These are phyloP conservation scores for Pyricularia sp. DNA, from an alignment of 2,329 filamentous ascomycete genomes.

Conservation along the genomic window DNA sequence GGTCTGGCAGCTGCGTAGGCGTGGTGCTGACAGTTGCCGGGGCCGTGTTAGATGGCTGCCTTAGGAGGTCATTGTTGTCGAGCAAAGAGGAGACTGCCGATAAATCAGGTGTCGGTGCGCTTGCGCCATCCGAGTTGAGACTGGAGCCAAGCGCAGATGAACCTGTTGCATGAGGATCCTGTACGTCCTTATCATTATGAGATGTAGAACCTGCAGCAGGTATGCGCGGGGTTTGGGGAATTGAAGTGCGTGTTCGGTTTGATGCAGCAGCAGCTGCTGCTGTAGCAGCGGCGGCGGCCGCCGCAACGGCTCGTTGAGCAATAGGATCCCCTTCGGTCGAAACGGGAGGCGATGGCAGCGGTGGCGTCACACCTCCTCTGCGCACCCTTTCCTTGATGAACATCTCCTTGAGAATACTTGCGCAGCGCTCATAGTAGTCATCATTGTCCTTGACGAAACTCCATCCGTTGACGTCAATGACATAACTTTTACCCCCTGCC, in stretches of 20 bases:
- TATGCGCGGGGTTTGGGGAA: neutral
- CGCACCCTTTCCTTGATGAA: conserved; percentile 73
- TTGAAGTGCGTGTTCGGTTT: neutral
- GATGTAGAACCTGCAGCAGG: neutral
- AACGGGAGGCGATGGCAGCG: conserved; percentile 36
- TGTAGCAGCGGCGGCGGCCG: conserved; percentile 3
- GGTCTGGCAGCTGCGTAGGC: conserved; percentile 20
- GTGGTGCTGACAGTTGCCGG: conserved; percentile 29
- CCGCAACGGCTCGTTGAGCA: conserved; percentile 19
- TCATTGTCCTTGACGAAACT: conserved; percentile 99
- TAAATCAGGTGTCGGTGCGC: neutral
- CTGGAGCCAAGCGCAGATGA: conserved; percentile 1
- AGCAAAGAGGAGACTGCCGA: neutral
- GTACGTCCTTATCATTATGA: neutral
- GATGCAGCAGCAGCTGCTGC: conserved; percentile 8
- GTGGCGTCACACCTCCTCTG: conserved; percentile 48
- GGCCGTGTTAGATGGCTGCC: conserved; percentile 22
- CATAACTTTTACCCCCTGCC: conserved; percentile 82
- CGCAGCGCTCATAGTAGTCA: conserved; percentile 90
- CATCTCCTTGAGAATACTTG: conserved; percentile 76
- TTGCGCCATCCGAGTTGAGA: conserved; percentile 2
- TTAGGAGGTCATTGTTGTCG: conserved; percentile 5
- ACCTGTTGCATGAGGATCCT: neutral
- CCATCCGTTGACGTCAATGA: conserved; percentile 99
- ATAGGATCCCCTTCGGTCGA: conserved; percentile 28